These are phyloP conservation scores for Ajuga chamaepitys DNA, from an alignment of 257 asterid species.

Conservation along the genomic window DNA sequence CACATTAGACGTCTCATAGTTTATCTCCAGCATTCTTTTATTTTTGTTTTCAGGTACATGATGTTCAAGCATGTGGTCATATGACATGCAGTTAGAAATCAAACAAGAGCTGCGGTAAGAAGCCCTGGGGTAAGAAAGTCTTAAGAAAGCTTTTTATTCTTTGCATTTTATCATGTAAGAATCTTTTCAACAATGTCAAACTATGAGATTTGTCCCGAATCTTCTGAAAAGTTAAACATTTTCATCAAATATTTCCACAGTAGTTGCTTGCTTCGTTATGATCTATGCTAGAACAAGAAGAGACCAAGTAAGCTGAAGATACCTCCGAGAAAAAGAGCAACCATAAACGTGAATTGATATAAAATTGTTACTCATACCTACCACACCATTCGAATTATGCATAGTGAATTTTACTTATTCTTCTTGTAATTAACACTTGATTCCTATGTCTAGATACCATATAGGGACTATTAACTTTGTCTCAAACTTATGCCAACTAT, in stretches of 20 bases:
- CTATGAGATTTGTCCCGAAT: background rate
- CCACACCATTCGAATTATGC: background rate
- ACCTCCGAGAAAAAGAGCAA: conserved; percentile 8
- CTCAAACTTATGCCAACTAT: conserved; percentile 9
- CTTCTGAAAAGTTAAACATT: background rate
- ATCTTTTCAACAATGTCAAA: too few relatives aligned
- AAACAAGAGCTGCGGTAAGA: background rate
- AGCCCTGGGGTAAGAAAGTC: background rate
- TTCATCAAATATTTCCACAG: background rate
- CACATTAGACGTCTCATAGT: background rate
- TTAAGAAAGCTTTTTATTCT: background rate
- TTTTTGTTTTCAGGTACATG: background rate
- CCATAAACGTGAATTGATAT: background rate
- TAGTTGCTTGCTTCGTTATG: conserved; percentile 8
- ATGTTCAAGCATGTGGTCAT: background rate
- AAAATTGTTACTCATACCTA: background rate
- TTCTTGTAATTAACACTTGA: background rate
- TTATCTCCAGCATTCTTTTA: background rate
- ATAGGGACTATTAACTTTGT: conserved; percentile 10
- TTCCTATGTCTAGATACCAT: background rate
- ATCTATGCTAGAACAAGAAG: conserved; percentile 15
- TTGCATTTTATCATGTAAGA: too few relatives aligned
- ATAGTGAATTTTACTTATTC: background rate
- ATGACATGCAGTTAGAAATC: background rate
- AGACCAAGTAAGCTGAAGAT: conserved; percentile 15